Base-by-base conservation (phyloP, 345 rosid species). In the Euclidium syriacum region DNA sequence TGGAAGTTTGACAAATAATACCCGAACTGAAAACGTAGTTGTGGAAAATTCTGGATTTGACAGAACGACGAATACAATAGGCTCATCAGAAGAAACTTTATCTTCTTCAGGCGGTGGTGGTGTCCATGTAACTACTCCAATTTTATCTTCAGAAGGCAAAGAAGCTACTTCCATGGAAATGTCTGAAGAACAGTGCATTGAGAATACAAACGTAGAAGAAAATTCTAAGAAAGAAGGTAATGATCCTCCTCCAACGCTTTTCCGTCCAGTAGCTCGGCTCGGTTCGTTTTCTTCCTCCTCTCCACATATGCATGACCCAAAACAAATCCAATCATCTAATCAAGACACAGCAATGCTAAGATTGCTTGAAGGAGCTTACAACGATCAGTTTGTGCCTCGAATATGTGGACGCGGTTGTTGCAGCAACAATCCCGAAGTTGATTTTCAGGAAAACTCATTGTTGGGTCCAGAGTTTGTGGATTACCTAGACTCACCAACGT, bases 401-500 rank as follows among this genome's bases (percentile, higher is more conserved):
- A 65, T 74, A 16, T 90, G 95, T 54, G 86, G 95, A 52, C 73
- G 73, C 44, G 86, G 91, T n/a, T 90, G 92, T 64, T 85, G 91
- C 70, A 62, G 64, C 41, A 46, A 26, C 38, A 55, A 26, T 39
- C 70, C 71, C 36, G 42, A n/a, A n/a, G n/a, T 32, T 34, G 67
- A 57, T 50, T 52, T 27, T 64, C 64, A 22, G 35, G 65, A 30
- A 39, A 75, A 56, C 7, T 82, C 91, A 63, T 36, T 91, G 77
- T 63, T 87, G 74, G 98, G 98, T 25, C 91, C 88, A 50, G 94
- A 87, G 39, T 87, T 91, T 66, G 75, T 85, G 47, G 94, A 87
- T 27, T 81, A 71, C 76, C 70, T 74, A 33, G 89, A 81, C 65
- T 70, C 84, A 20, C 80, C 82, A 23, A 44, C 82, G 46, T 78